phyloP scores from a whole-genome alignment of 1,139 yeast species.

The Scheffersomyces titani region DNA sequence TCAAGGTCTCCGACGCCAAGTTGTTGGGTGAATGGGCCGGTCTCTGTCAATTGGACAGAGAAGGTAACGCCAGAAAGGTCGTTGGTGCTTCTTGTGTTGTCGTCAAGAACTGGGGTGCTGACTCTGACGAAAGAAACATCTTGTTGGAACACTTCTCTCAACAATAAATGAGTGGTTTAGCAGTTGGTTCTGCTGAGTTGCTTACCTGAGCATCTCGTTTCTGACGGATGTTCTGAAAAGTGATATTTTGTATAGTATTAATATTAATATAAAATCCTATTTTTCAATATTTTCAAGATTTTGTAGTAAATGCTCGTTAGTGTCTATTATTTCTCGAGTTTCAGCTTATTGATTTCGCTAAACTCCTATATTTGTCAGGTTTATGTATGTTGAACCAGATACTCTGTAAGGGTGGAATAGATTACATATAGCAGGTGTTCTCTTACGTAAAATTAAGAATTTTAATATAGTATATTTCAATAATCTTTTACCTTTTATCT shows the following conservation, averaged over 20 bases:
- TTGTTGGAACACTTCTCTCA: slow-evolving; percentile 96
- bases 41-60: slow-evolving; percentile 99
- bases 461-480: no score
- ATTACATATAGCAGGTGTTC: no score
- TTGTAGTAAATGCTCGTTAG: not conserved
- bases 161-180: slow-evolving; percentile 50
- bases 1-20: slow-evolving; percentile 99
- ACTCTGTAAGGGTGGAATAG: not conserved
- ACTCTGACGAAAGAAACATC: slow-evolving; percentile 96
- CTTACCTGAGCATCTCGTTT: not conserved
- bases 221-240: not conserved
- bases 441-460: no score
- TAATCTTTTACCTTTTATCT: no score
- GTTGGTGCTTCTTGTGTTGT: slow-evolving; percentile 99
- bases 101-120: slow-evolving; percentile 99
- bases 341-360: not conserved
- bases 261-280: slow-evolving; percentile 9
- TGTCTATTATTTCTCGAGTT: not conserved
- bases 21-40: slow-evolving; percentile 99
- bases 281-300: not conserved
- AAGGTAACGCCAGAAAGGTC: slow-evolving; percentile 99
- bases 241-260: slow-evolving; percentile 10
- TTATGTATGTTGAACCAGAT: not conserved
- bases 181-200: not conserved
- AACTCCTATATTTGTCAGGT: no score